Conservation (phyloP, 768 basidiomycete genomes). For the Trametes gibbosa region DNA sequence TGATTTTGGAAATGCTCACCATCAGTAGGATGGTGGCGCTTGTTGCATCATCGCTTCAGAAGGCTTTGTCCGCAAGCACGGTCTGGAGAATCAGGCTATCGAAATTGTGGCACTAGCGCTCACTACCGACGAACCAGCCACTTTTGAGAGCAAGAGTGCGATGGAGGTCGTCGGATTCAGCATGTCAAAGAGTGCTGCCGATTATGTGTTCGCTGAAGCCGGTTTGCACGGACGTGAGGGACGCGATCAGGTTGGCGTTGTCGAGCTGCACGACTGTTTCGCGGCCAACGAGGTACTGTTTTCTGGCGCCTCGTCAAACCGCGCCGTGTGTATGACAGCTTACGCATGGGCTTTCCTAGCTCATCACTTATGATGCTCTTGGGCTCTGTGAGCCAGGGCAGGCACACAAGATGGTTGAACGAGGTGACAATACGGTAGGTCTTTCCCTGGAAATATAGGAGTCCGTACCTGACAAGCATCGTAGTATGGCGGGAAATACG, state of each 20-base stretch:
- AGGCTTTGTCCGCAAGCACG: conserved; percentile 67
- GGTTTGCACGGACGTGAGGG: conserved; percentile 62
- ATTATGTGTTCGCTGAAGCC: conserved; percentile 68
- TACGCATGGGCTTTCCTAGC: conserved; percentile 36
- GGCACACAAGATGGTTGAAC: conserved; percentile 72
- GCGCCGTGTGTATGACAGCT: no score
- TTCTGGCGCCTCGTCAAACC: no score
- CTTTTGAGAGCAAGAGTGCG: conserved; percentile 65
- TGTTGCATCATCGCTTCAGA: conserved; percentile 79
- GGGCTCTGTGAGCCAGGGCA: conserved; percentile 65
- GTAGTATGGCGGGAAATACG: conserved; percentile 81
- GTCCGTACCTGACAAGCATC: background rate
- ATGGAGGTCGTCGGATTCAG: conserved; percentile 82
- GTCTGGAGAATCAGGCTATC: conserved; percentile 82
- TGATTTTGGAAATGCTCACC: background rate
- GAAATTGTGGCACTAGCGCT: conserved; percentile 71
- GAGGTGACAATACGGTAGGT: conserved; percentile 74
- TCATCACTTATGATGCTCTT: conserved; percentile 79
- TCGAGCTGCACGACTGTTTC: conserved; percentile 88
- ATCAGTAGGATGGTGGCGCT: conserved; percentile 64
- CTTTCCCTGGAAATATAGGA: background rate
- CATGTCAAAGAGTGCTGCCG: conserved; percentile 70
- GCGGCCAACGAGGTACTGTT: conserved; percentile 76
- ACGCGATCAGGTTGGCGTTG: conserved; percentile 73
- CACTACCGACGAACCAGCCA: conserved; percentile 59